Base-by-base conservation (phyloP, 768 basidiomycete species). In the Russula dissimulans region DNA sequence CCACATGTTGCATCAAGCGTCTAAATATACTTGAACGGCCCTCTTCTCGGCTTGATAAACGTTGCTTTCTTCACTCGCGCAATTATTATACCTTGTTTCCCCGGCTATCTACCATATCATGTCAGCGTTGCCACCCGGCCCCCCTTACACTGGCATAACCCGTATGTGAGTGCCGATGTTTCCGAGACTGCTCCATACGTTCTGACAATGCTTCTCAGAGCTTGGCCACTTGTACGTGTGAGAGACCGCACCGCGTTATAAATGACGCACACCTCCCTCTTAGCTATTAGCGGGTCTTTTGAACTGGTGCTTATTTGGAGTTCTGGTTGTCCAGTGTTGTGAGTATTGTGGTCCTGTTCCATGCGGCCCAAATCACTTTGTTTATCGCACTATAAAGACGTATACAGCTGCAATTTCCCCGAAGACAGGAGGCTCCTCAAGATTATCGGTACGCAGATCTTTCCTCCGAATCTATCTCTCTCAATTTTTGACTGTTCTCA, bases 261-360 rank as follows among this genome's bases (percentile, higher is more conserved):
- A 11, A 4, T 4, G 14, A 5, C 3, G 22, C 42, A 17, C 11
- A 39, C 5, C 5, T 60, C 48, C 18, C 5, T 31, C 4, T 48
- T 22, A 48, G 39, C 38, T 36, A 11, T 11, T 60, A 4, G 59
- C 53, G n/a, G 22, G 10, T 15, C 22, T 71, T 29, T 61, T 68
- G 50, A 69, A 70, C 56, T 70, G 64, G 56, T 50, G 59, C 22
- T 55, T 72, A 8, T 72, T 64, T 47, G 71, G 71, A 4, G 64
- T 68, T 15, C 64, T 72, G n/a, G 18, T 60, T 0, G 62, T 70
- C 22, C 71, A 71, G 65, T 57, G 64, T 48, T 72, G 71, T 72
- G 45, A 61, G 71, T 57, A 0, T 10, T 22, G 12, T 26, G 36
- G 10, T 52, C n/a, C n/a, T 17, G 4, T 41, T 14, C 5, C 39